Evolutionary conservation across 179 eudicot species (phyloP), one percentile per base, ranked within the genome.

Genomic region (Spergularia azorica): DNA sequence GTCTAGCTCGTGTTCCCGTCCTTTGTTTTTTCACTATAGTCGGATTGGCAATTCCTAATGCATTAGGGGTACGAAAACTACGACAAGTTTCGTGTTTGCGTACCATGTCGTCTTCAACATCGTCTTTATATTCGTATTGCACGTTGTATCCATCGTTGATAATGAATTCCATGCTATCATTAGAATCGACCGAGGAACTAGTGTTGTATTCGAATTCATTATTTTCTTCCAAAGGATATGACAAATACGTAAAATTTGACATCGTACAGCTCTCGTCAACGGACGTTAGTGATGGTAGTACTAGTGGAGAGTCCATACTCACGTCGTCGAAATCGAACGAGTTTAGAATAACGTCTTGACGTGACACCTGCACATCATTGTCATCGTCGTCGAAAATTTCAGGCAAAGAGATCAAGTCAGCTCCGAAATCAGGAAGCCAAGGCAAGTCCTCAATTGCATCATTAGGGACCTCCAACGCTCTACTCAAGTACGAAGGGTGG

Each of bases 381-480:
- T 36, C 39, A 2, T 50, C 58, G 3, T 12, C 71, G 6, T 67
- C 46, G n/a, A 3, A 32, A 14, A 43, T 7, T 6, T n/a, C 56
- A 20, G 63, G 26, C 43, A 79, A 67, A 10, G 21, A 32, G 48
- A 79, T 57, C 5, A 26, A n/a, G 48, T 67, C 55, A 1, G 21
- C 62, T 9, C 55, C 77, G 15, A 66, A 58, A 59, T 67, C 52
- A 11, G 55, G 55, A 66, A 0, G 14, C 16, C 12, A 54, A 1
- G 46, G 54, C n/a, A 73, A 18, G 2, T 68, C 78, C 11, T 60
- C 74, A 2, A 79, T 20, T 17, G 63, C 2, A 43, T 74, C 82
- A 15, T 50, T 18, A 58, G 82, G 78, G 21, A 15, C 76, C 26
- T 63, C 70, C 13, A 79, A 79, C 3, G 82, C 70, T 17, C 38